A percentile compares a stretch with the other conserved stretches of the same genome.
Evolutionary conservation across 2,329 filamentous ascomycete species (phyloP).

Genomic region (Colletotrichum orbiculare): DNA sequence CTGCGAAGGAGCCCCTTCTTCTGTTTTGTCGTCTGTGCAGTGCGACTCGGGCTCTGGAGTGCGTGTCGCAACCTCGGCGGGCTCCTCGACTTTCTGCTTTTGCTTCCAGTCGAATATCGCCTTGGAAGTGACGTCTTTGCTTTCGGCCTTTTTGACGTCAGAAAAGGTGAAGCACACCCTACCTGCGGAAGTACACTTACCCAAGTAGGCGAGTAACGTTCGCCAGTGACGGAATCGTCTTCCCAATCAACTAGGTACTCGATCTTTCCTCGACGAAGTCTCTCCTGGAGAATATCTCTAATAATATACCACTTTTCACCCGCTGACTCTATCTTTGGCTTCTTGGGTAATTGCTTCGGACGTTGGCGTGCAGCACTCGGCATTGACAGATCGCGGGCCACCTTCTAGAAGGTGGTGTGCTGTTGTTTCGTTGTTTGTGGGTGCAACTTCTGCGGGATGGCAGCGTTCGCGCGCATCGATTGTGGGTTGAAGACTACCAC

Average conservation of each 20-base stretch:
- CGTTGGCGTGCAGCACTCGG: slow-evolving; percentile 25
- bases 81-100: slow-evolving; percentile 8
- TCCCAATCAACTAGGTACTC: slow-evolving; percentile 55
- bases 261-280: slow-evolving; percentile 39
- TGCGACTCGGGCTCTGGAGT: background rate
- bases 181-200: slow-evolving; percentile 39
- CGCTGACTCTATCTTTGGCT: slow-evolving; percentile 8
- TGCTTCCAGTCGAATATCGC: slow-evolving; percentile 49
- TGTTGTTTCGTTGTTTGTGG: background rate
- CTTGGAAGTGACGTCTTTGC: slow-evolving; percentile 44
- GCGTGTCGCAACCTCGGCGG: no score
- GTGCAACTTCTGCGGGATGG: no score
- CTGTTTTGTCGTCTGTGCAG: background rate
- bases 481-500: background rate
- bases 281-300: slow-evolving; percentile 50
- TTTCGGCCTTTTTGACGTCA: slow-evolving; percentile 24
- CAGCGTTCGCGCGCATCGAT: slow-evolving; percentile 6
- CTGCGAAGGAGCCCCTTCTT: background rate
- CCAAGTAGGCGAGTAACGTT: slow-evolving; percentile 49
- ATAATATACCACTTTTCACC: slow-evolving; percentile 48
- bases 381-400: slow-evolving; percentile 34
- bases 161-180: background rate
- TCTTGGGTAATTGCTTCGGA: slow-evolving; percentile 24
- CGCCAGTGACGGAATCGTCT: slow-evolving; percentile 45
- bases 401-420: slow-evolving; percentile 33